Percentiles rank a stretch among this genome's conserved stretches.
Evolutionary conservation across 148 eudicot species (phyloP).

Genomic region (Camellia sinensis): DNA sequence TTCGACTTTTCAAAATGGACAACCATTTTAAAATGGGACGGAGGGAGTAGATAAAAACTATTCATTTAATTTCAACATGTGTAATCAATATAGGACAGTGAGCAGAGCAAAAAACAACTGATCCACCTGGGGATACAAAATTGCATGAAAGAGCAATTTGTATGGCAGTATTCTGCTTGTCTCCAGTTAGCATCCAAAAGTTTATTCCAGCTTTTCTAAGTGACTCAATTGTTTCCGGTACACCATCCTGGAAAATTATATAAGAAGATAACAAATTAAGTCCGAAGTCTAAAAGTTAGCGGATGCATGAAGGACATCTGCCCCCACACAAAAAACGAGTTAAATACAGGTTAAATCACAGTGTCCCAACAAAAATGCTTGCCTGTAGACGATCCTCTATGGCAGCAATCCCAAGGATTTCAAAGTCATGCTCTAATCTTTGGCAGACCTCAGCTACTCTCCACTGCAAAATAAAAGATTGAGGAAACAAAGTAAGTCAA

Average conservation of each 20-base stretch:
- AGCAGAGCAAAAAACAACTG: background rate
- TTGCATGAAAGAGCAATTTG: conserved; percentile 97
- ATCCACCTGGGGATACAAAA: conserved; percentile 83
- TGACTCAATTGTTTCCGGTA: conserved; percentile 88
- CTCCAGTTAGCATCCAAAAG: conserved; percentile 99
- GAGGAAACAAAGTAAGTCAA: conserved; percentile 6
- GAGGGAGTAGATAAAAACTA: background rate
- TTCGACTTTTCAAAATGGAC: no score
- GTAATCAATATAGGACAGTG: background rate
- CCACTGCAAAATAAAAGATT: conserved; percentile 54
- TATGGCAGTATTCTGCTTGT: conserved; percentile 92
- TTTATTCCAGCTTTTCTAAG: conserved; percentile 95
- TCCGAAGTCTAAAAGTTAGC: background rate
- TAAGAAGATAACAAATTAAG: conserved; percentile 5
- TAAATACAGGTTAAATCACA: background rate
- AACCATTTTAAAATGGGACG: no score
- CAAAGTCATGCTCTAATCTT: conserved; percentile 72
- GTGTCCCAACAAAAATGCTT: conserved; percentile 1
- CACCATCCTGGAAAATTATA: conserved; percentile 64
- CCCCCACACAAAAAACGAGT: background rate
- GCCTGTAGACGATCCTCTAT: conserved; percentile 98
- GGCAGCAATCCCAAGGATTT: conserved; percentile 92
- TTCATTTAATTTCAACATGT: background rate
- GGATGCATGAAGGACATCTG: background rate
- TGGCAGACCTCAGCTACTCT: conserved; percentile 95